Conservation (phyloP, 192 early-diverging fungal genomes). For the Ramicandelaber brevisporus region DNA sequence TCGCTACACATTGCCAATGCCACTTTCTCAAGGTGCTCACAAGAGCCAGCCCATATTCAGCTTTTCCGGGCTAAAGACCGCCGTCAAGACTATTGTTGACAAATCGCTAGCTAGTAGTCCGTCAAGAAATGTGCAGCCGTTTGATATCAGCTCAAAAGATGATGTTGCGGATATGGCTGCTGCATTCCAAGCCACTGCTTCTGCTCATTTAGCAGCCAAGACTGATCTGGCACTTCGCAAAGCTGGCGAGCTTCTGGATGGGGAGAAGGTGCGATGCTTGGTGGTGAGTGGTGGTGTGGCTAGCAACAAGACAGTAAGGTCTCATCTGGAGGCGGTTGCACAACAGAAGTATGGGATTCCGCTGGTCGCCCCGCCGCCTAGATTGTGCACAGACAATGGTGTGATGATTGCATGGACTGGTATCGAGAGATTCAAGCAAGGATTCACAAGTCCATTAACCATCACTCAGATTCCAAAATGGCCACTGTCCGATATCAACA, state of each 20-base stretch:
- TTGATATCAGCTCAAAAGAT: conserved; percentile 5
- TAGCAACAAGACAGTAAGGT: conserved; percentile 33
- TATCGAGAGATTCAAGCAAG: conserved; percentile 32
- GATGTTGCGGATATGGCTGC: conserved; percentile 35
- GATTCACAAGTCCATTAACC: conserved; percentile 38
- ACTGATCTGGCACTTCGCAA: conserved; percentile 22
- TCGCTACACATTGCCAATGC: conserved; percentile 21
- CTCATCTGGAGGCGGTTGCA: conserved; percentile 13
- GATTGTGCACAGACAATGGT: conserved; percentile 57
- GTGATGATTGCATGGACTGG: conserved; percentile 73
- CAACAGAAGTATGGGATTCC: conserved; percentile 9
- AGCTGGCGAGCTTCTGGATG: conserved; percentile 7
- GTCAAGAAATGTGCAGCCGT: conserved; percentile 6
- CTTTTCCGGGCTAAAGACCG: conserved; percentile 50
- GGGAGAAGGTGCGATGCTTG: conserved; percentile 15
- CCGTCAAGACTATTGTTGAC: conserved; percentile 24
- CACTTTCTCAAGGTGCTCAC: conserved; percentile 27
- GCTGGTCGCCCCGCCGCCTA: conserved; percentile 48
- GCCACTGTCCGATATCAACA: conserved; percentile 33
- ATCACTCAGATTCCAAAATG: conserved; percentile 50
- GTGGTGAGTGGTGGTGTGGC: conserved; percentile 58
- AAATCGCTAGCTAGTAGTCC: conserved; percentile 2
- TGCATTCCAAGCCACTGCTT: conserved; percentile 33
- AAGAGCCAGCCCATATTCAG: conserved; percentile 28
- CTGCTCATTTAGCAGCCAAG: conserved; percentile 35